These are phyloP conservation scores for Arabidopsis suecica DNA, from an alignment of 345 rosid genomes.

Conservation along the genomic window DNA sequence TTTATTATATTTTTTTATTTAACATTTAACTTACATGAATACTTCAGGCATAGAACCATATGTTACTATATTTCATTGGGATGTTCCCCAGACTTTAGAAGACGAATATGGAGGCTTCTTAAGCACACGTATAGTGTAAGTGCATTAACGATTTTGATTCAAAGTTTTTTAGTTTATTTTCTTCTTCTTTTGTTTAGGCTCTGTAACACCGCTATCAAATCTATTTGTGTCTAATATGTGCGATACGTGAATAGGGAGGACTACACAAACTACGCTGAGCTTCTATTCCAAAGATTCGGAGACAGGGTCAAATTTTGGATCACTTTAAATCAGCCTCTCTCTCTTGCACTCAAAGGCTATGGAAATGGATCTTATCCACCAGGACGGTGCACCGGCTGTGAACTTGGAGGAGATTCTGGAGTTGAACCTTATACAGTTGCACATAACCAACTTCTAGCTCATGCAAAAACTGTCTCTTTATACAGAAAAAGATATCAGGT, in stretches of 20 bases:
- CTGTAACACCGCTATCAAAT: background rate
- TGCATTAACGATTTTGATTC: background rate
- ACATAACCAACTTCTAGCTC: slow-evolving; percentile 53
- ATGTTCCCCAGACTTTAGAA: slow-evolving; percentile 42
- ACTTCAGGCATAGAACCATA: slow-evolving; percentile 44
- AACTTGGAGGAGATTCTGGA: slow-evolving; percentile 44
- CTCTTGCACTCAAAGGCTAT: slow-evolving; percentile 24
- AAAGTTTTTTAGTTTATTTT: background rate
- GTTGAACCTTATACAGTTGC: slow-evolving; percentile 54
- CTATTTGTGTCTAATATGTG: background rate
- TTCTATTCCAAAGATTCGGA: slow-evolving; percentile 55
- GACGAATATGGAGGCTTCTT: slow-evolving; percentile 41
- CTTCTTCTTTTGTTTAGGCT: background rate
- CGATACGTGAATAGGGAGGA: slow-evolving; percentile 45
- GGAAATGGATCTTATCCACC: slow-evolving; percentile 40
- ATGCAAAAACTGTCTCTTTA: slow-evolving; percentile 44
- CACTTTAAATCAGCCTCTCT: slow-evolving; percentile 49
- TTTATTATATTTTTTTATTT: too few species aligned
- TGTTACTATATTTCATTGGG: slow-evolving; percentile 46
- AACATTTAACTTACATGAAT: too few species aligned
- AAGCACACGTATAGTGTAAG: slow-evolving; percentile 44
- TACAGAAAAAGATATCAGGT: slow-evolving; percentile 43
- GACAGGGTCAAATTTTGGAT: slow-evolving; percentile 52
- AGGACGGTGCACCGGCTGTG: slow-evolving; percentile 40
- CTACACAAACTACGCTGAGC: slow-evolving; percentile 48